These are phyloP conservation scores for Rhizophagus clarus DNA, from an alignment of 192 early-diverging fungal genomes.

Conservation along the genomic window DNA sequence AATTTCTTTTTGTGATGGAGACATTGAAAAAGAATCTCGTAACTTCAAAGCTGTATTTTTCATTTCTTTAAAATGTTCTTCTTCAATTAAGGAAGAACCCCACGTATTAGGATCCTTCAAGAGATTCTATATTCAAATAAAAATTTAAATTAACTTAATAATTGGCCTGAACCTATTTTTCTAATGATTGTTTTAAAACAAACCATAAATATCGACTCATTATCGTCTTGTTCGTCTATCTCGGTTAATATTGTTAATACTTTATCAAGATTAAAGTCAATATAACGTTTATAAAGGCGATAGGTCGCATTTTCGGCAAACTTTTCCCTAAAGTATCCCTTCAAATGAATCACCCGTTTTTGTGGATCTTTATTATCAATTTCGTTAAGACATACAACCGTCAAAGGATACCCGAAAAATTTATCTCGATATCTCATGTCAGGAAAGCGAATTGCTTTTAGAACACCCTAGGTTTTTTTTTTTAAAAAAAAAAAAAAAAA, in stretches of 20 bases:
- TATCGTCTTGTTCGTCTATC: constrained; percentile 27
- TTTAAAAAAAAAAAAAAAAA: no score
- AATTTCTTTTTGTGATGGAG: constrained; percentile 46
- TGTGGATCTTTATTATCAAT: constrained; percentile 23
- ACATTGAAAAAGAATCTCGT: constrained; percentile 44
- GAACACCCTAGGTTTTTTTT: constrained; percentile 21
- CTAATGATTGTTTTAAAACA: neutral
- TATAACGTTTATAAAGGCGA: constrained; percentile 33
- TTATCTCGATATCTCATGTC: constrained; percentile 31
- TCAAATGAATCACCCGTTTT: constrained; percentile 7
- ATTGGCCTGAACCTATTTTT: neutral
- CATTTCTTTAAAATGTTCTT: constrained; percentile 31
- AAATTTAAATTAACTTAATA: neutral
- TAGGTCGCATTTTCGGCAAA: neutral
- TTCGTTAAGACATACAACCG: neutral
- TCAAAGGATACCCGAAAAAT: constrained; percentile 1
- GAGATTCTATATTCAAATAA: constrained; percentile 35
- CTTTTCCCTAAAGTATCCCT: constrained; percentile 22
- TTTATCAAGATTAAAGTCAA: constrained; percentile 38
- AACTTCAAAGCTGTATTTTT: constrained; percentile 38
- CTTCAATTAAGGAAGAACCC: constrained; percentile 33
- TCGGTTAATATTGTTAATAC: constrained; percentile 9
- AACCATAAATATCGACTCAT: constrained; percentile 25
- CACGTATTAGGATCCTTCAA: constrained; percentile 48
- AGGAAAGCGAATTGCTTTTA: constrained; percentile 32